phyloP scores from a whole-genome alignment of 805 yeast genomes.

The Yarrowia alimentaria region DNA sequence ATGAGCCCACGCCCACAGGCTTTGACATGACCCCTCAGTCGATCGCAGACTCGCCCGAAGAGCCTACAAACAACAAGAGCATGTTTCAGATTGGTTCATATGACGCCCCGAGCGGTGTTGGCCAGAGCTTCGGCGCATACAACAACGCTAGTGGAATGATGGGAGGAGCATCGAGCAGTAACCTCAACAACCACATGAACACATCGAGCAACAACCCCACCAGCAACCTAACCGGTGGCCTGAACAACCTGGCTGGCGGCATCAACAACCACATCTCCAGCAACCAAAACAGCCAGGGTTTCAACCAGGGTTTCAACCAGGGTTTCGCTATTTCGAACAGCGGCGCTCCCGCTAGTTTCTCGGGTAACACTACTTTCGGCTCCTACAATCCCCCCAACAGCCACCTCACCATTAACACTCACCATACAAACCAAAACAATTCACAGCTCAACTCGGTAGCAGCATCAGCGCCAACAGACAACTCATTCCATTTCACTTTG shows the following conservation, averaged over 20 bases:
- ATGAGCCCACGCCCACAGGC: constrained; percentile 20
- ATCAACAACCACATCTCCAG: not conserved
- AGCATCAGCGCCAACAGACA: constrained; percentile 22
- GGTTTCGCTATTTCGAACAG: no score
- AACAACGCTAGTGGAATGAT: constrained; percentile 24
- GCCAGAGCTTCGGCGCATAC: constrained; percentile 23
- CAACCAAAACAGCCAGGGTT: no score
- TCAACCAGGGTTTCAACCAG: no score
- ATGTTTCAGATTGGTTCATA: constrained; percentile 26
- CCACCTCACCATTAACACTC: constrained; percentile 23
- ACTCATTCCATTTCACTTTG: constrained; percentile 42
- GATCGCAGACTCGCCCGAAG: constrained; percentile 24
- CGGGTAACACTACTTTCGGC: no score
- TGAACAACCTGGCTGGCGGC: not conserved
- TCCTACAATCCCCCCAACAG: constrained; percentile 22
- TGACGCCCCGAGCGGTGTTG: constrained; percentile 20
- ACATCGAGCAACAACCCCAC: constrained; percentile 3
- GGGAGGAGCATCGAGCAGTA: not conserved
- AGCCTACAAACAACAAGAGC: constrained; percentile 10
- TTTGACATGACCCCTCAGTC: constrained; percentile 27
- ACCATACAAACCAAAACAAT: no score
- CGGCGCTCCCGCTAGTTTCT: no score
- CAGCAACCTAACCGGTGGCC: constrained; percentile 1
- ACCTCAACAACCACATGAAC: not conserved
- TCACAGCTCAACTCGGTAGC: no score